A percentile compares a stretch with the other conserved stretches of the same genome.
These are phyloP conservation scores for Tulasnella sp. DNA, from an alignment of 768 basidiomycete species.

Conservation along the genomic window DNA sequence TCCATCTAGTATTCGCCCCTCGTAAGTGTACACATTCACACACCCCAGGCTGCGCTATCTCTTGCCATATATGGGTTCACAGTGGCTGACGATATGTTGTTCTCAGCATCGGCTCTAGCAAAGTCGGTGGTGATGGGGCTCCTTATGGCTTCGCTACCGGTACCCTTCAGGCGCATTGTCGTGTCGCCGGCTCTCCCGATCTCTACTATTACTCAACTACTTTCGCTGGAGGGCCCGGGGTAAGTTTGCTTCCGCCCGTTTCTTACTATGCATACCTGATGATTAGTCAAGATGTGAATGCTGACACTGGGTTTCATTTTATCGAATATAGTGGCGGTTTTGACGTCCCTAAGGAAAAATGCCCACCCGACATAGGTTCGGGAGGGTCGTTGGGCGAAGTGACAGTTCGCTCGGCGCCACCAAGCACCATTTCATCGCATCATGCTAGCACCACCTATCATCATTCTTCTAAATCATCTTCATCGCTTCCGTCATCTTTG, in stretches of 20 bases:
- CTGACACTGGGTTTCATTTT: too few relatives aligned
- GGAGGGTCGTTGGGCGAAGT: conserved; percentile 92
- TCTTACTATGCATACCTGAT: neutral
- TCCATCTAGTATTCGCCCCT: conserved; percentile 91
- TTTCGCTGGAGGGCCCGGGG: conserved; percentile 89
- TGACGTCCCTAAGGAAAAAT: conserved; percentile 84
- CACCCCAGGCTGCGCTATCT: neutral
- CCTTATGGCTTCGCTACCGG: conserved; percentile 58
- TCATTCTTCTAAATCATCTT: neutral
- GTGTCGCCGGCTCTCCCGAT: conserved; percentile 62
- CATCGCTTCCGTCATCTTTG: neutral
- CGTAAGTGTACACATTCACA: conserved; percentile 41
- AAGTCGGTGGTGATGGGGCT: conserved; percentile 97
- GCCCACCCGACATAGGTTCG: conserved; percentile 60
- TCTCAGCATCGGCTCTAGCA: conserved; percentile 75
- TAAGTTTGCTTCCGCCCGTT: conserved; percentile 30
- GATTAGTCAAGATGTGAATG: neutral
- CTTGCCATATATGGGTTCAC: neutral
- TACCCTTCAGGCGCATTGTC: conserved; percentile 73
- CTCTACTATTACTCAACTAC: conserved; percentile 89
- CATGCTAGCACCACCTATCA: too few relatives aligned
- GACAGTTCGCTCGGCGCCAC: conserved; percentile 72
- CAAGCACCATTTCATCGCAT: neutral
- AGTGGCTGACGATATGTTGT: neutral
- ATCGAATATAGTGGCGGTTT: conserved; percentile 71